Conservation (phyloP, 768 basidiomycete genomes). For the Boletus rubescentipes region DNA sequence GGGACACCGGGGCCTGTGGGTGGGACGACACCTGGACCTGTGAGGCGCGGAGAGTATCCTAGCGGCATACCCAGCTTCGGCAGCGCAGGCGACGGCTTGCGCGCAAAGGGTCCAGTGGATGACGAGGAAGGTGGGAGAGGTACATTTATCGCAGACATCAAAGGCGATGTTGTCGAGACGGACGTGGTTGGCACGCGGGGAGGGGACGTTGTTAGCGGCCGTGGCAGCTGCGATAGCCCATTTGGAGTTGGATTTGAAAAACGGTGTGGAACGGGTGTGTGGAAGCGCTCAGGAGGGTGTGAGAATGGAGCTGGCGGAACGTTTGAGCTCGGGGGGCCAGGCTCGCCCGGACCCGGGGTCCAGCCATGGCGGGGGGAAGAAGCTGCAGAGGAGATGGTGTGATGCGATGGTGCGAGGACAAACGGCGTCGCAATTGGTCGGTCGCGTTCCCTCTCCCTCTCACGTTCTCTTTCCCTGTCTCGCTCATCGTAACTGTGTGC, state of each 20-base stretch:
- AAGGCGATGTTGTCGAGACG: conserved; percentile 16
- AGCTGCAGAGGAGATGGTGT: conserved; percentile 30
- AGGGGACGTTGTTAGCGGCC: conserved; percentile 37
- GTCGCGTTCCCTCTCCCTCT: conserved; percentile 41
- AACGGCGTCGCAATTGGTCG: conserved; percentile 55
- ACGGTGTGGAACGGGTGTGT: conserved; percentile 30
- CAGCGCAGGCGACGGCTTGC: conserved; percentile 28
- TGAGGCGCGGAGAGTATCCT: conserved; percentile 29
- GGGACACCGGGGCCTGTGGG: conserved; percentile 29
- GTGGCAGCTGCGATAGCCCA: conserved; percentile 19
- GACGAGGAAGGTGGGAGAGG: conserved; percentile 16
- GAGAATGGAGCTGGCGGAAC: conserved; percentile 31
- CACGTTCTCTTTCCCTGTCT: conserved; percentile 21
- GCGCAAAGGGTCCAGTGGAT: conserved; percentile 21
- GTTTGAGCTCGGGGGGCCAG: conserved; percentile 26
- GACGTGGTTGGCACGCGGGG: conserved; percentile 33
- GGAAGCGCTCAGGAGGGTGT: conserved; percentile 29
- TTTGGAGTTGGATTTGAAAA: conserved; percentile 25
- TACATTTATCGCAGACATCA: conserved; percentile 15
- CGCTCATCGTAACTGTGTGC: conserved; percentile 28
- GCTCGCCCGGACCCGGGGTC: conserved; percentile 24
- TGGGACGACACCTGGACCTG: conserved; percentile 31
- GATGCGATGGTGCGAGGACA: conserved; percentile 48
- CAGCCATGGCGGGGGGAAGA: conserved; percentile 48
- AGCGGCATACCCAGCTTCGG: conserved; percentile 30